phyloP scores from a whole-genome alignment of 768 basidiomycete genomes.

The Fomitopsis serialis region DNA sequence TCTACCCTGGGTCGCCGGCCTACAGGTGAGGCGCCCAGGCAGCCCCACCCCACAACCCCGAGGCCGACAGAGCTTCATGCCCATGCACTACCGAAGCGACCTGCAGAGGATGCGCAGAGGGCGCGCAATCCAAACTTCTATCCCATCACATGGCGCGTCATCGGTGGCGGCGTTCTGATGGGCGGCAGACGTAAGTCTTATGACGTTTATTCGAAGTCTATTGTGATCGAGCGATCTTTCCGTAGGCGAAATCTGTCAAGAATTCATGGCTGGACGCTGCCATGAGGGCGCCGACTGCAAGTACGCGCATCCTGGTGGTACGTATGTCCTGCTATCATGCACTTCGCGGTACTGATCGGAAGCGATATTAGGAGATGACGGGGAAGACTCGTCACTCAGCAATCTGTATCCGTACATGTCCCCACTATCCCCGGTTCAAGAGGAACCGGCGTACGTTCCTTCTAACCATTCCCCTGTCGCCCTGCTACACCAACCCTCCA shows the following conservation, averaged over 20 bases:
- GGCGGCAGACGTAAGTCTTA: constrained; percentile 29
- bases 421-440: constrained; percentile 6
- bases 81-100: background rate
- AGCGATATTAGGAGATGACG: background rate
- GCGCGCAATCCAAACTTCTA: constrained; percentile 44
- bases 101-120: constrained; percentile 10
- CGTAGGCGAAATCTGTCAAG: constrained; percentile 22
- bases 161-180: constrained; percentile 74
- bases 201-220: background rate
- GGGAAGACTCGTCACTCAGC: background rate
- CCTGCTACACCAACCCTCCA: constrained; percentile 6
- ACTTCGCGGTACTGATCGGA: background rate
- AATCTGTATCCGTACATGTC: background rate
- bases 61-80: background rate
- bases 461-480: background rate
- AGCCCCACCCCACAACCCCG: background rate
- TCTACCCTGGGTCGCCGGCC: background rate
- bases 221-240: background rate
- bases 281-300: constrained; percentile 22
- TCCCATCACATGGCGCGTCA: constrained; percentile 71
- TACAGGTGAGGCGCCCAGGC: background rate
- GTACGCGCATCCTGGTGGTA: constrained; percentile 17
- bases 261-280: constrained; percentile 22
- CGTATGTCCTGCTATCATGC: background rate
- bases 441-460: background rate